Conservation (phyloP, 2,329 filamentous ascomycete genomes). For the Ceratocystiopsis minuta region DNA sequence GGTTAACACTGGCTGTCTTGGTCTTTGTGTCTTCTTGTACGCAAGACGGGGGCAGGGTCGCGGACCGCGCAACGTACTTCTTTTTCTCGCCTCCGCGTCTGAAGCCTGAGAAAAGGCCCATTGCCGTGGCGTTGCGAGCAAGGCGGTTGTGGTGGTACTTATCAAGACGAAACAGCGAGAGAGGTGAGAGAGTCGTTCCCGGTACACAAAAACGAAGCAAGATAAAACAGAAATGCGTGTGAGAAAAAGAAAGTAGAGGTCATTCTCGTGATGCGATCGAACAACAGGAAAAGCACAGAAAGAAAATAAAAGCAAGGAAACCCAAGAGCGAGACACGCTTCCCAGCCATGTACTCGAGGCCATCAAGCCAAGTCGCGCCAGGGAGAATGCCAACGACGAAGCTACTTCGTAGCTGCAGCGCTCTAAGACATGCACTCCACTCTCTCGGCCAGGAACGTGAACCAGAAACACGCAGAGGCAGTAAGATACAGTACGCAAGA, state of each 20-base stretch:
- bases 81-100: slow-evolving; percentile 38
- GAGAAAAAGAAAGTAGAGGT: background rate
- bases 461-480: too few species aligned
- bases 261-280: too few species aligned
- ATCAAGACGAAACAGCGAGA: background rate
- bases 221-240: background rate
- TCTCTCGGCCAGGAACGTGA: slow-evolving; percentile 4
- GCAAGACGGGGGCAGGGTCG: slow-evolving; percentile 5
- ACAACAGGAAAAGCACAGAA: background rate
- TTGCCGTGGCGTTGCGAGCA: slow-evolving; percentile 12
- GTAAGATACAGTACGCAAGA: too few species aligned
- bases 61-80: slow-evolving; percentile 22
- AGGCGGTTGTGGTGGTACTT: background rate
- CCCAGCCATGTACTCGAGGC: background rate
- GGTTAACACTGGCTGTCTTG: slow-evolving; percentile 12
- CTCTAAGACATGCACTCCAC: slow-evolving; percentile 5
- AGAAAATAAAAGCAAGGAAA: background rate
- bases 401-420: background rate
- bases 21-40: slow-evolving; percentile 11
- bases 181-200: background rate
- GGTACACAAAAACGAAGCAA: background rate
- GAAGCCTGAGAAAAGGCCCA: slow-evolving; percentile 43
- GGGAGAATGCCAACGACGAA: background rate
- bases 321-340: background rate
- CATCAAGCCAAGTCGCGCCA: too few species aligned